A percentile compares a stretch with the other conserved stretches of the same genome.
phyloP scores from a whole-genome alignment of 139 green algal genomes.

The Chlamydomonas schloesseri region DNA sequence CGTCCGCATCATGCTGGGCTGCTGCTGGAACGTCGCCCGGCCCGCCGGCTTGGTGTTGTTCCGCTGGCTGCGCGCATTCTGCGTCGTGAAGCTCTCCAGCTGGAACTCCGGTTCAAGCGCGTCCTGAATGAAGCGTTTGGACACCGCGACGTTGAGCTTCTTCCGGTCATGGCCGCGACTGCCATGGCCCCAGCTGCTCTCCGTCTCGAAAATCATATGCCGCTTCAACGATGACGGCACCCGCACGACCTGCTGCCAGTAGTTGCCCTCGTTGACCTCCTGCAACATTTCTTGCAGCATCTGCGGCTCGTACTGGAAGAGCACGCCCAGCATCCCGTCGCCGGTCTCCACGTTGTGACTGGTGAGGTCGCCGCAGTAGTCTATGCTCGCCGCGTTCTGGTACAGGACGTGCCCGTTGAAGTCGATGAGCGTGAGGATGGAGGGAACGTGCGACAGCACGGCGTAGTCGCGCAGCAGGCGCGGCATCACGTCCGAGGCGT shows the following conservation, averaged over 20 bases:
- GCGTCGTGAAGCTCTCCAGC: conserved; percentile 47
- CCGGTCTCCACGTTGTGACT: conserved; percentile 54
- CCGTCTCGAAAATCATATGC: conserved; percentile 43
- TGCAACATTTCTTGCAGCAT: conserved; percentile 58
- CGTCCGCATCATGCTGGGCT: conserved; percentile 16
- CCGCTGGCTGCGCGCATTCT: conserved; percentile 42
- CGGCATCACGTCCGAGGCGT: conserved; percentile 59
- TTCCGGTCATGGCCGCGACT: not conserved
- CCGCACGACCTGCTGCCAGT: conserved; percentile 61
- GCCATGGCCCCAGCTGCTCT: conserved; percentile 28
- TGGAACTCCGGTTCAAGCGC: conserved; percentile 47
- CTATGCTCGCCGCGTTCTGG: conserved; percentile 61
- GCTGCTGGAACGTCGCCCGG: not conserved
- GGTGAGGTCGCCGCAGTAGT: conserved; percentile 65
- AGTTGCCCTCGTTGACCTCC: conserved; percentile 55
- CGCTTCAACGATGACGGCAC: conserved; percentile 50
- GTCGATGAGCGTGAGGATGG: conserved; percentile 69
- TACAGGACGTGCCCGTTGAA: conserved; percentile 62
- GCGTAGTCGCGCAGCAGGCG: conserved; percentile 64
- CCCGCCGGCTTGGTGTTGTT: not conserved
- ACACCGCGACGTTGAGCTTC: conserved; percentile 12
- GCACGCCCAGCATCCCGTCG: conserved; percentile 43
- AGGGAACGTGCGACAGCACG: conserved; percentile 59
- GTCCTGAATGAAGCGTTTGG: conserved; percentile 46
- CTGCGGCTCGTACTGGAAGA: conserved; percentile 46